Conservation (phyloP, 441 rosid genomes). For the Adansonia gregorii region DNA sequence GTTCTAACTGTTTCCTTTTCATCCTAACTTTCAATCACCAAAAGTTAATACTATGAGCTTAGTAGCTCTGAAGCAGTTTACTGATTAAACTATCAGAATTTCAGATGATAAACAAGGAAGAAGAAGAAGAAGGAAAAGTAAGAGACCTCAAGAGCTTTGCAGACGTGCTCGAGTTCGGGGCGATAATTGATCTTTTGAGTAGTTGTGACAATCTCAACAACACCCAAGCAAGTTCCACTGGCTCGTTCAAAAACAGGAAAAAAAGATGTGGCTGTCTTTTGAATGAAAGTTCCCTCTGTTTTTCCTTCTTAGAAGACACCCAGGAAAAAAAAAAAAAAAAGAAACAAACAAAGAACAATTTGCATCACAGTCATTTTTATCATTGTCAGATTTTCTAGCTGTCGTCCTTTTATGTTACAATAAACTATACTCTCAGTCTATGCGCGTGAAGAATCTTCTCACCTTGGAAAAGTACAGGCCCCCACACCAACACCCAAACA, state of each 20-base stretch:
- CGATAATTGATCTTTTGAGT: slow-evolving; percentile 63
- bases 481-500: slow-evolving; percentile 41
- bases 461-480: slow-evolving; percentile 32
- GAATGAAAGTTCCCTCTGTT: slow-evolving; percentile 36
- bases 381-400: too few species aligned
- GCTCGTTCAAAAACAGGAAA: slow-evolving; percentile 63
- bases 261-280: slow-evolving; percentile 21
- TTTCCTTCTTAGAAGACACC: slow-evolving; percentile 31
- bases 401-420: too few species aligned
- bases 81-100: slow-evolving; percentile 21
- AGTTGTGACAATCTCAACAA: slow-evolving; percentile 87
- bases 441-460: slow-evolving; percentile 40
- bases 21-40: slow-evolving; percentile 3
- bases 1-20: background rate
- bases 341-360: slow-evolving; percentile 24
- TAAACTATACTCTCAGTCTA: slow-evolving; percentile 25
- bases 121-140: slow-evolving; percentile 23
- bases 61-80: slow-evolving; percentile 1
- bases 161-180: slow-evolving; percentile 69
- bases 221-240: slow-evolving; percentile 80
- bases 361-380: slow-evolving; percentile 26
- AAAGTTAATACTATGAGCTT: slow-evolving; percentile 9
- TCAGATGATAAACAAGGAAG: slow-evolving; percentile 13
- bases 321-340: slow-evolving; percentile 4
- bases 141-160: slow-evolving; percentile 91